Percentiles rank a stretch among this genome's conserved stretches.
These are phyloP conservation scores for Diaporthe destruens DNA, from an alignment of 2,329 filamentous ascomycete species.

Conservation along the genomic window DNA sequence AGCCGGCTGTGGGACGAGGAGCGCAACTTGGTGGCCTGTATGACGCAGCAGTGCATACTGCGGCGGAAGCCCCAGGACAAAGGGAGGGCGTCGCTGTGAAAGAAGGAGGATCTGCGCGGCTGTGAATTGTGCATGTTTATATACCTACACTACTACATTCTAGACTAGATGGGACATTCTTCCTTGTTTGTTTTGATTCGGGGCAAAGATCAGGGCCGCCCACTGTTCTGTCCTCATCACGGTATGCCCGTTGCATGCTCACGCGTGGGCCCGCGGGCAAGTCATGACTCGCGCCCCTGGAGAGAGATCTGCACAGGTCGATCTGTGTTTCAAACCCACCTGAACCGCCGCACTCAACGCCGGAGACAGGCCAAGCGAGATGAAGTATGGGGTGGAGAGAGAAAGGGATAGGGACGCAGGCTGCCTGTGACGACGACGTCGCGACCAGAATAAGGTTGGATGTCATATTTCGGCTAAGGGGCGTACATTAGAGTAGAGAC, in stretches of 20 bases:
- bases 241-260: slow-evolving; percentile 18
- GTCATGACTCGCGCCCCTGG: slow-evolving; percentile 25
- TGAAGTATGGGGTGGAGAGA: slow-evolving; percentile 25
- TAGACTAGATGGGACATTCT: not conserved
- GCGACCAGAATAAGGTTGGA: slow-evolving; percentile 6
- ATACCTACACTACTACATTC: not conserved
- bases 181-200: slow-evolving; percentile 9
- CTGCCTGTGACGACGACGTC: slow-evolving; percentile 7
- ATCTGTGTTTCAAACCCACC: slow-evolving; percentile 31
- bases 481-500: slow-evolving; percentile 5
- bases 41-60: slow-evolving; percentile 62
- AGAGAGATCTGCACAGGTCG: slow-evolving; percentile 25
- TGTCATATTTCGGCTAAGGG: slow-evolving; percentile 27
- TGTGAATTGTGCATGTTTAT: slow-evolving; percentile 24
- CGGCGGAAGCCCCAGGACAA: slow-evolving; percentile 41
- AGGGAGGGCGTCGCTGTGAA: slow-evolving; percentile 27
- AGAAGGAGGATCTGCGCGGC: not conserved
- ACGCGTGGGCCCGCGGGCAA: slow-evolving; percentile 17
- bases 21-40: slow-evolving; percentile 59
- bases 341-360: slow-evolving; percentile 16
- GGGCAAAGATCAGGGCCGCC: not conserved
- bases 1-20: slow-evolving; percentile 58
- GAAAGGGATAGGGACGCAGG: slow-evolving; percentile 25
- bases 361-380: slow-evolving; percentile 26
- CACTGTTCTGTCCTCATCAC: slow-evolving; percentile 23